phyloP scores from a whole-genome alignment of 23 red algal genomes.

The Gracilaria vermiculophylla region DNA sequence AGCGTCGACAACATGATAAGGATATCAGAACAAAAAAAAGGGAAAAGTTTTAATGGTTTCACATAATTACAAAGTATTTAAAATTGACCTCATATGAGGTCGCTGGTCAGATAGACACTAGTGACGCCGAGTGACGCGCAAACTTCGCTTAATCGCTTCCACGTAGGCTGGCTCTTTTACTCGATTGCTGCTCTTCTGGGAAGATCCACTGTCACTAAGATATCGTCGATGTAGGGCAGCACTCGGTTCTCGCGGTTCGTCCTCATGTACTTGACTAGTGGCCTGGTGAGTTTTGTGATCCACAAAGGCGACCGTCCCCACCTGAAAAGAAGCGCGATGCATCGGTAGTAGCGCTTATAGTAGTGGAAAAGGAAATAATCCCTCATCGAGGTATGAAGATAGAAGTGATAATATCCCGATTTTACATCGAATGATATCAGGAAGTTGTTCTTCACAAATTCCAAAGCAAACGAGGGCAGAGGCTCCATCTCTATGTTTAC shows the following conservation, averaged over 20 bases:
- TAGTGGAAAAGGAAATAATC: neutral
- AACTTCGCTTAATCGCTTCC: too few species aligned
- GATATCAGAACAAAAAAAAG: too few species aligned
- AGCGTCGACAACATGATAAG: too few species aligned
- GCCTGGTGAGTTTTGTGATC: slow-evolving; percentile 32
- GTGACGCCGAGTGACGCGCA: too few species aligned
- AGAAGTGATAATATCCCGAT: slow-evolving; percentile 3
- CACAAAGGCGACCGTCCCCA: neutral
- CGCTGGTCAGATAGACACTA: too few species aligned
- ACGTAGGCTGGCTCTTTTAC: too few species aligned
- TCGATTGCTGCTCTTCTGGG: neutral
- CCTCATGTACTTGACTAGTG: slow-evolving; percentile 1
- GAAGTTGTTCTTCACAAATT: neutral
- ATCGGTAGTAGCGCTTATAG: slow-evolving; percentile 5
- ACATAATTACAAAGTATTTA: too few species aligned
- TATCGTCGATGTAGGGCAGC: slow-evolving; percentile 35
- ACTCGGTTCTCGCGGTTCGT: neutral
- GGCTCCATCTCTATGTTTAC: slow-evolving; percentile 2
- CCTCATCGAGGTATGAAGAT: neutral
- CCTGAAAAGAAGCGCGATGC: slow-evolving; percentile 11
- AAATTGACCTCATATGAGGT: too few species aligned
- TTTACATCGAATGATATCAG: slow-evolving; percentile 11
- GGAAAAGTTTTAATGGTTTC: too few species aligned
- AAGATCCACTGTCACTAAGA: neutral
- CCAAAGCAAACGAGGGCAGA: neutral